phyloP scores from a whole-genome alignment of 106 monocot species.

The Hemerocallis citrina region DNA sequence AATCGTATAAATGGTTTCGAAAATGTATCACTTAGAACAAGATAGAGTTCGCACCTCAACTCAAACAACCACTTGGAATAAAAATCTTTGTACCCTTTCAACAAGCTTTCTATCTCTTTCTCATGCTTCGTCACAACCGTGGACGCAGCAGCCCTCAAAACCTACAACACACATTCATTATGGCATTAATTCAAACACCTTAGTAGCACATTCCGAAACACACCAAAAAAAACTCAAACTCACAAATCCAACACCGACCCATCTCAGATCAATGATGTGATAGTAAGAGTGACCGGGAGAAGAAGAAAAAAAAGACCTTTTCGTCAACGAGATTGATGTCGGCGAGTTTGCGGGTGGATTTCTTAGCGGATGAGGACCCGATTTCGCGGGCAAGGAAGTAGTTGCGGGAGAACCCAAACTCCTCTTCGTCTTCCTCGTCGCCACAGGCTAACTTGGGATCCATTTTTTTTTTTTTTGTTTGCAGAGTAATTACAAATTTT shows the following conservation, averaged over 20 bases:
- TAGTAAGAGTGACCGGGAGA: too few relatives aligned
- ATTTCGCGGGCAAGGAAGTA: slow-evolving; percentile 82
- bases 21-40: too few relatives aligned
- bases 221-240: too few relatives aligned
- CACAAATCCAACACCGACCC: background rate
- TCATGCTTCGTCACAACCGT: slow-evolving; percentile 28
- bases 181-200: background rate
- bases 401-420: slow-evolving; percentile 75
- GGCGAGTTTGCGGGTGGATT: slow-evolving; percentile 53
- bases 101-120: slow-evolving; percentile 25
- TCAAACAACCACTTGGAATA: slow-evolving; percentile 73
- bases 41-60: slow-evolving; percentile 40
- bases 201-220: background rate
- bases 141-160: slow-evolving; percentile 28
- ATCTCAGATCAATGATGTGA: too few relatives aligned
- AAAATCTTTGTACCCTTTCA: slow-evolving; percentile 32
- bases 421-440: slow-evolving; percentile 55
- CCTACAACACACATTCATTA: slow-evolving; percentile 24
- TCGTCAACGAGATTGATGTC: slow-evolving; percentile 69
- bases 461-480: too few relatives aligned
- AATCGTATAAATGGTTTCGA: too few relatives aligned
- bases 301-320: slow-evolving; percentile 63
- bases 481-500: too few relatives aligned
- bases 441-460: slow-evolving; percentile 9
- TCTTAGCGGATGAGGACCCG: slow-evolving; percentile 35